These are phyloP conservation scores for Botryotinia globosa DNA, from an alignment of 2,329 filamentous ascomycete genomes.

Conservation along the genomic window DNA sequence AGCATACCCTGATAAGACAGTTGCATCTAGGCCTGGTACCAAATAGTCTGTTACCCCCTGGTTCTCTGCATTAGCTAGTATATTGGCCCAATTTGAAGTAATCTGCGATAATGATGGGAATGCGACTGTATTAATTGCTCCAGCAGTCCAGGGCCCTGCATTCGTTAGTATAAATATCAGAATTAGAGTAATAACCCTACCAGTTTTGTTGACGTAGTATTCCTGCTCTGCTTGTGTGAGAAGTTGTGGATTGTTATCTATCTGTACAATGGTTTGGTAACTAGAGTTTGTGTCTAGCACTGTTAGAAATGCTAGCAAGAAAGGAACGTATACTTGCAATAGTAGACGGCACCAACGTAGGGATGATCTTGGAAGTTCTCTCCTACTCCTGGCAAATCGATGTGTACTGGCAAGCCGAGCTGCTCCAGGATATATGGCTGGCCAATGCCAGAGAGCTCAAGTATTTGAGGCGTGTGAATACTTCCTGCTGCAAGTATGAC, in stretches of 20 bases:
- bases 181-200: constrained; percentile 7
- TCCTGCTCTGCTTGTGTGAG: constrained; percentile 27
- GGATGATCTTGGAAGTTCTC: constrained; percentile 51
- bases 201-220: constrained; percentile 34
- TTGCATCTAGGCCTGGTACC: constrained; percentile 26
- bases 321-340: constrained; percentile 24
- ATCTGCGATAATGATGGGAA: constrained; percentile 31
- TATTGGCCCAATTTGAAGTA: constrained; percentile 27
- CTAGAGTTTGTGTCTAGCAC: constrained; percentile 27
- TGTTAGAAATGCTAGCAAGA: constrained; percentile 20
- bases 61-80: constrained; percentile 26
- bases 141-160: constrained; percentile 26
- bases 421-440: constrained; percentile 44
- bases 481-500: constrained; percentile 52
- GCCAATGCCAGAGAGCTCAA: constrained; percentile 52
- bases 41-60: constrained; percentile 27
- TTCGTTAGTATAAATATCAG: neutral
- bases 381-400: constrained; percentile 51
- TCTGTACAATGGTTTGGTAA: constrained; percentile 28
- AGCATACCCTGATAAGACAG: constrained; percentile 29
- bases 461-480: constrained; percentile 51
- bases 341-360: constrained; percentile 31
- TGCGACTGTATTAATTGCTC: constrained; percentile 34
- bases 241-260: constrained; percentile 25
- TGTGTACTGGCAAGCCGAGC: constrained; percentile 43